Conservation (phyloP, 179 eudicot species). For the Carnegiea gigantea region DNA sequence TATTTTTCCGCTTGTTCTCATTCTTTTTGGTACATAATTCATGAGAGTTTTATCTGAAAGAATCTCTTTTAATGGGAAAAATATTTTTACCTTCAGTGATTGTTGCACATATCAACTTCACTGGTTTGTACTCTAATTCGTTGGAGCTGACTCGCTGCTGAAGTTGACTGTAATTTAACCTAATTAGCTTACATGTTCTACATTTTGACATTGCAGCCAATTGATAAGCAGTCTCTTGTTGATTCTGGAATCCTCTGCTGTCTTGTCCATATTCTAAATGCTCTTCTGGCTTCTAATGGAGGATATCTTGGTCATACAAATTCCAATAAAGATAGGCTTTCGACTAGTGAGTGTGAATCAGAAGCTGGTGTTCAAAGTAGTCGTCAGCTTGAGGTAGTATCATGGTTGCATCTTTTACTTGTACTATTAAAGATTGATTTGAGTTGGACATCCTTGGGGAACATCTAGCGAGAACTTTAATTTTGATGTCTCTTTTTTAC, state of each 20-base stretch:
- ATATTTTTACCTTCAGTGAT: not conserved
- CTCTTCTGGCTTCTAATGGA: slow-evolving; percentile 70
- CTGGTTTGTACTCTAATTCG: not conserved
- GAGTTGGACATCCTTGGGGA: not conserved
- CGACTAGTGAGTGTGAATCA: slow-evolving; percentile 21
- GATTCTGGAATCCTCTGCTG: slow-evolving; percentile 98
- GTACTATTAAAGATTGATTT: not conserved
- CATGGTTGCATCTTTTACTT: not conserved
- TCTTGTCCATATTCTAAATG: slow-evolving; percentile 79
- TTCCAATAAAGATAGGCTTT: slow-evolving; percentile 31
- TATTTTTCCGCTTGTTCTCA: not conserved
- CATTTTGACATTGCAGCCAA: slow-evolving; percentile 54
- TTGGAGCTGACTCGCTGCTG: not conserved
- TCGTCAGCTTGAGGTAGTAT: slow-evolving; percentile 80
- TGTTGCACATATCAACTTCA: not conserved
- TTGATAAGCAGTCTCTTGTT: slow-evolving; percentile 95
- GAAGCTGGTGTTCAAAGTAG: slow-evolving; percentile 39
- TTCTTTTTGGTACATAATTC: not conserved
- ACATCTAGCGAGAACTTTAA: not conserved
- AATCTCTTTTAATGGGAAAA: not conserved
- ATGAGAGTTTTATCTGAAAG: not conserved
- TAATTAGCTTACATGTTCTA: not conserved
- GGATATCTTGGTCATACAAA: slow-evolving; percentile 34
- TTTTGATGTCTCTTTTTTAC: not conserved
- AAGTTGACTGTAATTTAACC: not conserved